phyloP scores from a whole-genome alignment of 2,329 filamentous ascomycete genomes.

The Eurotiales sp. region DNA sequence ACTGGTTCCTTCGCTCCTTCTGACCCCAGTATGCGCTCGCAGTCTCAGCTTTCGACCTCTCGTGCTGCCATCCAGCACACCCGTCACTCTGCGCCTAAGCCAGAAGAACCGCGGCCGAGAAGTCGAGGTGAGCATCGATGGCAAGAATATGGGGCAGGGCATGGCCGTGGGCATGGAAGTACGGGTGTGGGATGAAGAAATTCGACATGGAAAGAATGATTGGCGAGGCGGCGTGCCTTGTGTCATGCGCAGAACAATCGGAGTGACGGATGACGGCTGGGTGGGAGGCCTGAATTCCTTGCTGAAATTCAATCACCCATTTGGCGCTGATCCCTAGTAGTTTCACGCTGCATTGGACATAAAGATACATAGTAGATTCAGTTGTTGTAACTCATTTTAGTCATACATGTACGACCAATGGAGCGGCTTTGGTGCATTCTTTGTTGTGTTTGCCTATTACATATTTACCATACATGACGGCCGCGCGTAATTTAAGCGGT shows the following conservation, averaged over 20 bases:
- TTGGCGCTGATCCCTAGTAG: conserved; percentile 62
- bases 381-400: no score
- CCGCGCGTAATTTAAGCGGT: not conserved
- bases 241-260: conserved; percentile 65
- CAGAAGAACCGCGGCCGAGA: conserved; percentile 73
- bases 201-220: conserved; percentile 51
- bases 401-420: not conserved
- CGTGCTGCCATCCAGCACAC: conserved; percentile 80
- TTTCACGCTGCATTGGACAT: no score
- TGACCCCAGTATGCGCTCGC: conserved; percentile 91
- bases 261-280: conserved; percentile 77
- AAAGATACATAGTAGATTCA: no score
- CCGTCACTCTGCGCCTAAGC: conserved; percentile 76
- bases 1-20: conserved; percentile 77
- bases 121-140: conserved; percentile 76
- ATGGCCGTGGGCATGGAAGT: conserved; percentile 78
- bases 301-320: conserved; percentile 96
- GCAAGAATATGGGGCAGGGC: conserved; percentile 61
- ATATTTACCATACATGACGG: not conserved
- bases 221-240: conserved; percentile 84
- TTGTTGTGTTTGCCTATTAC: not conserved
- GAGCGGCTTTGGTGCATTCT: not conserved
- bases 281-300: conserved; percentile 90
- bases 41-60: conserved; percentile 89
- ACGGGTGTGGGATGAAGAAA: conserved; percentile 79